Conservation (phyloP, 805 yeast species). For the Saturnispora quitensis region DNA sequence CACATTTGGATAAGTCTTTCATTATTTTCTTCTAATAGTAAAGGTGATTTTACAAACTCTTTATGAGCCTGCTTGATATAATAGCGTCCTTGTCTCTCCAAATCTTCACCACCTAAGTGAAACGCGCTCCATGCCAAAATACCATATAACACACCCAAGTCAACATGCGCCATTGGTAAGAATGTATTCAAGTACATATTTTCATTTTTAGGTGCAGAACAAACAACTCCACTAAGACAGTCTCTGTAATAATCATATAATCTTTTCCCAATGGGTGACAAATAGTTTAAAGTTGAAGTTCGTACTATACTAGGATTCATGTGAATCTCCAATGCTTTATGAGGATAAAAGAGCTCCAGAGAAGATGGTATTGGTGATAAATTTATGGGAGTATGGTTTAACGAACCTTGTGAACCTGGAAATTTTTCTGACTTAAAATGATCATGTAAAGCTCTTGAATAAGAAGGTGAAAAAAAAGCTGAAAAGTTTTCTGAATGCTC, state of each 20-base stretch:
- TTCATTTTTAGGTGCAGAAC: conserved; percentile 41
- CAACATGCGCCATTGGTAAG: conserved; percentile 45
- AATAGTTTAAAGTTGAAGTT: conserved; percentile 20
- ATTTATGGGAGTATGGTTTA: neutral
- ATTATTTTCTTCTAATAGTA: conserved; percentile 15
- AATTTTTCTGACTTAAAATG: conserved; percentile 11
- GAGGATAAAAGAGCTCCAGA: neutral
- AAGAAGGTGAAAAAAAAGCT: conserved; percentile 21
- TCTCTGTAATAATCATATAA: conserved; percentile 39
- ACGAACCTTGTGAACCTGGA: neutral
- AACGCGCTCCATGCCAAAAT: conserved; percentile 49
- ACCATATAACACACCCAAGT: conserved; percentile 42
- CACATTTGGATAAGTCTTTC: neutral
- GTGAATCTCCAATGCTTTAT: conserved; percentile 12
- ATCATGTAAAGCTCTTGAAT: conserved; percentile 19
- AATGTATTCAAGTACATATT: conserved; percentile 44
- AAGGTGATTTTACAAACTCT: conserved; percentile 30
- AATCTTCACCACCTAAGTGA: conserved; percentile 35
- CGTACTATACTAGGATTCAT: conserved; percentile 24
- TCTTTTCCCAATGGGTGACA: conserved; percentile 29
- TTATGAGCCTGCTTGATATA: conserved; percentile 40
- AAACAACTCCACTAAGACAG: conserved; percentile 33
- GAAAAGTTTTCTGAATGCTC: conserved; percentile 6
- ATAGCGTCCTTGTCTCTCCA: conserved; percentile 40
- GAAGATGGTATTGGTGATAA: neutral